Evolutionary conservation across 768 basidiomycete species (phyloP).

Genomic region (Lactarius deliciosus): DNA sequence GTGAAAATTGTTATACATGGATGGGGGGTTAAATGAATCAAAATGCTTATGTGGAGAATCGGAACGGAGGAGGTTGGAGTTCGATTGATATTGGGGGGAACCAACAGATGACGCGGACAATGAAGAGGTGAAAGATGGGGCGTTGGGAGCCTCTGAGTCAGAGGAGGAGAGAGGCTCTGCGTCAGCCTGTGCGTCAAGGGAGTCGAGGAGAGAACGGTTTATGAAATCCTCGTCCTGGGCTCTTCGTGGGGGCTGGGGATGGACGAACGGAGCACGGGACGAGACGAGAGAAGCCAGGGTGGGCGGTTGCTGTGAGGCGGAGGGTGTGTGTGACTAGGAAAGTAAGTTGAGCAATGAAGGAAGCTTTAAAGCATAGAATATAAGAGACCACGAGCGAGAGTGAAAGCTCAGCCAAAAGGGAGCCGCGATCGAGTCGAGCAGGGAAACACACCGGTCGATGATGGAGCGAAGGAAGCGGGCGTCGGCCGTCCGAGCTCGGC

Average conservation of each 20-base stretch:
- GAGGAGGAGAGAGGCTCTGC: slow-evolving; percentile 61
- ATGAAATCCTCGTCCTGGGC: slow-evolving; percentile 74
- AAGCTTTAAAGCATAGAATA: slow-evolving; percentile 29
- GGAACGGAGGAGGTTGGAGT: slow-evolving; percentile 51
- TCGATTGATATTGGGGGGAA: slow-evolving; percentile 52
- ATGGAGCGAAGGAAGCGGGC: slow-evolving; percentile 34
- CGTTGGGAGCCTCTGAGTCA: slow-evolving; percentile 48
- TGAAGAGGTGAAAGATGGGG: slow-evolving; percentile 48
- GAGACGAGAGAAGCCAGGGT: slow-evolving; percentile 38
- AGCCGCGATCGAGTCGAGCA: slow-evolving; percentile 31
- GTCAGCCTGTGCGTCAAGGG: slow-evolving; percentile 81
- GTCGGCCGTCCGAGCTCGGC: slow-evolving; percentile 32
- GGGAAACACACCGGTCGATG: slow-evolving; percentile 30
- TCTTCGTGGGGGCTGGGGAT: slow-evolving; percentile 32
- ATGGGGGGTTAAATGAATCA: slow-evolving; percentile 37
- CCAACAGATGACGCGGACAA: slow-evolving; percentile 48
- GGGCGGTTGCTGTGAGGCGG: slow-evolving; percentile 32
- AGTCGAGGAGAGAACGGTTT: slow-evolving; percentile 81
- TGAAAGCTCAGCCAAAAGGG: slow-evolving; percentile 40
- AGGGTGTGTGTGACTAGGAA: slow-evolving; percentile 31
- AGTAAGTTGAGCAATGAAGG: slow-evolving; percentile 5
- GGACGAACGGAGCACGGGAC: slow-evolving; percentile 35
- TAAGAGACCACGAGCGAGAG: slow-evolving; percentile 36
- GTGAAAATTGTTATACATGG: slow-evolving; percentile 35
- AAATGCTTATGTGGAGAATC: slow-evolving; percentile 53